Percentiles rank a stretch among this genome's conserved stretches.
These are phyloP conservation scores for Russula sp. DNA, from an alignment of 768 basidiomycete species.

Conservation along the genomic window DNA sequence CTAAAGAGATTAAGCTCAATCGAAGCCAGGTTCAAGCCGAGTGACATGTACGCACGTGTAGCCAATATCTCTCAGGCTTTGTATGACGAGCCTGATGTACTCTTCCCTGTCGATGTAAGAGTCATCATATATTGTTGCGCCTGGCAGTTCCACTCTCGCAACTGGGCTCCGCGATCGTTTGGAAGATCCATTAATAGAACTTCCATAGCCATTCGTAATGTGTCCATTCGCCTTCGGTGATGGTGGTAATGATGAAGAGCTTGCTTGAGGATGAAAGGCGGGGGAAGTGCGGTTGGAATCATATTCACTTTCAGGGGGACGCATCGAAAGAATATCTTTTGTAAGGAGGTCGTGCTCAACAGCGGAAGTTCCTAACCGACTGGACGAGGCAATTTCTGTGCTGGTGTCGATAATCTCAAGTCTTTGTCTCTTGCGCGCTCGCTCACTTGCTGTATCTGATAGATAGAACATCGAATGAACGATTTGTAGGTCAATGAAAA, in stretches of 20 bases:
- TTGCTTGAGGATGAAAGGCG: constrained; percentile 12
- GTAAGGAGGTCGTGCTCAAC: constrained; percentile 25
- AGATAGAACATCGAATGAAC: background rate
- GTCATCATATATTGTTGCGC: constrained; percentile 72
- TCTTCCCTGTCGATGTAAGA: constrained; percentile 82
- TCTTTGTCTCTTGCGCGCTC: constrained; percentile 67
- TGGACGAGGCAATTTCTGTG: constrained; percentile 34
- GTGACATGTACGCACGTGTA: constrained; percentile 37
- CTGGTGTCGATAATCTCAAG: constrained; percentile 38
- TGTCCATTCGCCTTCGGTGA: constrained; percentile 21
- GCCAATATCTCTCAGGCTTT: constrained; percentile 85
- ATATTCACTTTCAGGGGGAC: constrained; percentile 21
- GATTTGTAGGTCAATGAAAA: background rate
- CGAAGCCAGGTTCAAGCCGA: background rate
- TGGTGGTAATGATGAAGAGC: constrained; percentile 16
- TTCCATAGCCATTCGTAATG: constrained; percentile 33
- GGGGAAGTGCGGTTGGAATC: constrained; percentile 19
- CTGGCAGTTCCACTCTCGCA: constrained; percentile 60
- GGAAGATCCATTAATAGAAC: constrained; percentile 36
- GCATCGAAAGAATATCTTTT: constrained; percentile 21
- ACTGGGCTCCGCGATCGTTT: constrained; percentile 47
- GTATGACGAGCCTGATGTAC: constrained; percentile 82
- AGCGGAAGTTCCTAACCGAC: constrained; percentile 25
- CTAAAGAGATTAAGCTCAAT: constrained; percentile 39
- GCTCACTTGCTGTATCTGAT: constrained; percentile 22